Base-by-base conservation (phyloP, 192 early-diverging fungal genomes). In the Rhizophagus sp. region DNA sequence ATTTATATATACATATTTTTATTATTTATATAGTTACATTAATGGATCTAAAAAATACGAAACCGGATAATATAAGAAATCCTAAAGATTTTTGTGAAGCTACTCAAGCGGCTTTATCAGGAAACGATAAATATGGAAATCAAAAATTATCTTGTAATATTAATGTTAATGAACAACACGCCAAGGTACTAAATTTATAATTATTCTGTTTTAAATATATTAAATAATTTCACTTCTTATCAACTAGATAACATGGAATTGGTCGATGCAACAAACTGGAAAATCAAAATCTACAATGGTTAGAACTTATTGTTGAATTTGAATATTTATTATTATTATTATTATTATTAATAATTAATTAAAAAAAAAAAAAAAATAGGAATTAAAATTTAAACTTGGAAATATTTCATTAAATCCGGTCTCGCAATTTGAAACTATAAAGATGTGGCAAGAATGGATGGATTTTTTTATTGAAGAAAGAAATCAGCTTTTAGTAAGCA, bases 381-480 rank as follows among this genome's bases (percentile, higher is more conserved):
- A 39, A 15, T 34, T 70, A n/a, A 19, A 70, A 24, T 70, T 70
- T 41, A 70, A 19, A 17, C 13, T 70, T 13, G 68, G 68, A 70
- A 70, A 1, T 44, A n/a, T 41, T 10, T 41, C 68, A 44, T 24
- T 70, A n/a, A 0, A 19, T n/a, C 39, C 36, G n/a, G 34, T 70
- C n/a, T 70, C 68, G 4, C 36, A 36, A 11, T n/a, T 24, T 41
- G 68, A 70, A 24, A 70, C 33, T 70, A 5, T 24, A 44, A 70
- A 70, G 11, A n/a, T 70, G 33, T 70, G 33, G 33, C 68, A 41
- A 39, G 68, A 70, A 41, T 70, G 68, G 68, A 70, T 70, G 10
- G 68, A 70, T 70, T 70, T 44, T 70, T 70, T 70, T 41, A 70
- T 70, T 70, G 39, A 70, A 19, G 68, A 70, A 44, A 33, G 68